These are phyloP conservation scores for Cyclotella cryptica DNA, from an alignment of 108 stramenopile species.

Conservation along the genomic window DNA sequence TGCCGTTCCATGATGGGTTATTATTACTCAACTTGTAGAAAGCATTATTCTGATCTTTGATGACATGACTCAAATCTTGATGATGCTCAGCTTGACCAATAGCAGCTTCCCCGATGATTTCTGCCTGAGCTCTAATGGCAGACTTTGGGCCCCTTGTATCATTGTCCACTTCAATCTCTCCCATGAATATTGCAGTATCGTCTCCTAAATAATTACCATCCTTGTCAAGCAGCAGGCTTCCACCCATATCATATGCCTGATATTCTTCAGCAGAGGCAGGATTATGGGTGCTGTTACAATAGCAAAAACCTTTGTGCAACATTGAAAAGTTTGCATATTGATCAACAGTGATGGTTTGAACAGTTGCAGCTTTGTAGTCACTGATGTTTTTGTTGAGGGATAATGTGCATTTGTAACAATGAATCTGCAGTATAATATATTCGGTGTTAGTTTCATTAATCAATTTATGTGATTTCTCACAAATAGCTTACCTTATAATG, in stretches of 20 bases:
- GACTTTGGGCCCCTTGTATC: not conserved
- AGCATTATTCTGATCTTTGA: not conserved
- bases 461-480: too few species aligned
- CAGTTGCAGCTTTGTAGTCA: not conserved
- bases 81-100: not conserved
- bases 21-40: not conserved
- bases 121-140: not conserved
- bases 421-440: constrained; percentile 1
- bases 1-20: not conserved
- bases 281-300: too few species aligned
- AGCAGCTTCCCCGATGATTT: not conserved
- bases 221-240: not conserved
- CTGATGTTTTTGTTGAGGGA: not conserved
- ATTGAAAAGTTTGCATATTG: not conserved
- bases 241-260: not conserved
- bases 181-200: not conserved
- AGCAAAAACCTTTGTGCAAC: constrained; percentile 2
- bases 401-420: not conserved
- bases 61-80: not conserved
- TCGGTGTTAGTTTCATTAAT: too few species aligned
- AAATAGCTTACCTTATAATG: not conserved
- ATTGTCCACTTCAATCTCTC: not conserved
- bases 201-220: not conserved
- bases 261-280: constrained; percentile 2
- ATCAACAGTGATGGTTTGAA: not conserved